phyloP scores from a whole-genome alignment of 208 protist species.

The Kentomonas sorsogonicus region DNA sequence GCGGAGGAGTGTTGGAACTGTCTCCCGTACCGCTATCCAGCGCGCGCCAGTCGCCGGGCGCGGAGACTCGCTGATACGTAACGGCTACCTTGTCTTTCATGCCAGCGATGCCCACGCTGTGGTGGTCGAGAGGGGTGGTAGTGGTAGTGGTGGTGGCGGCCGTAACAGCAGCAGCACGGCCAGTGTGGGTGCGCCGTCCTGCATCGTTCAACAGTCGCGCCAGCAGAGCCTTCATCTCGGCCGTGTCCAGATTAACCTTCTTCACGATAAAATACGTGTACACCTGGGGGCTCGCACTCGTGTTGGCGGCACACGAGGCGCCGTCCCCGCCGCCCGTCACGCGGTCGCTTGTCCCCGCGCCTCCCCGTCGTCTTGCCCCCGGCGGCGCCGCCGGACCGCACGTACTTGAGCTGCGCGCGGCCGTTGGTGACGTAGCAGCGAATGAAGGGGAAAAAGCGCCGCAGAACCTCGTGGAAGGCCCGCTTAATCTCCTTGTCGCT shows the following conservation, averaged over 20 bases:
- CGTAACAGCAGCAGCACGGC: too few species aligned
- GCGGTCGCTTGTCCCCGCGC: neutral
- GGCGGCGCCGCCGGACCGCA: neutral
- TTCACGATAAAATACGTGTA: constrained; percentile 50
- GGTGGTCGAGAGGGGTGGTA: neutral
- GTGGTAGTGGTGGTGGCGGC: neutral
- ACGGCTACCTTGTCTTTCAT: constrained; percentile 91
- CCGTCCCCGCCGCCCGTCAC: too few species aligned
- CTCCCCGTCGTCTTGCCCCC: neutral
- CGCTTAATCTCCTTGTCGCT: constrained; percentile 57
- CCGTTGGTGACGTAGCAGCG: constrained; percentile 49
- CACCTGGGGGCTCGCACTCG: neutral
- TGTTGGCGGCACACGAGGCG: too few species aligned
- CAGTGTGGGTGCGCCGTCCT: constrained; percentile 15
- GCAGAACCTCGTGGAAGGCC: constrained; percentile 57
- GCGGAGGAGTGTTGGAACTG: neutral
- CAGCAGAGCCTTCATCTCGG: constrained; percentile 54
- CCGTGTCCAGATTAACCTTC: constrained; percentile 85
- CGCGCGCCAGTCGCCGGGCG: constrained; percentile 19
- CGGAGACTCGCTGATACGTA: constrained; percentile 82
- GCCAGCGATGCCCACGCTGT: constrained; percentile 73
- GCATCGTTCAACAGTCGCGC: constrained; percentile 38
- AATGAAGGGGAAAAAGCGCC: constrained; percentile 58
- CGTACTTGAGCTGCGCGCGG: constrained; percentile 20
- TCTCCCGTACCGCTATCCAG: neutral